Evolutionary conservation across 1,284 basidiomycete species (phyloP).

Genomic region (Cystobasidium slooffiae): DNA sequence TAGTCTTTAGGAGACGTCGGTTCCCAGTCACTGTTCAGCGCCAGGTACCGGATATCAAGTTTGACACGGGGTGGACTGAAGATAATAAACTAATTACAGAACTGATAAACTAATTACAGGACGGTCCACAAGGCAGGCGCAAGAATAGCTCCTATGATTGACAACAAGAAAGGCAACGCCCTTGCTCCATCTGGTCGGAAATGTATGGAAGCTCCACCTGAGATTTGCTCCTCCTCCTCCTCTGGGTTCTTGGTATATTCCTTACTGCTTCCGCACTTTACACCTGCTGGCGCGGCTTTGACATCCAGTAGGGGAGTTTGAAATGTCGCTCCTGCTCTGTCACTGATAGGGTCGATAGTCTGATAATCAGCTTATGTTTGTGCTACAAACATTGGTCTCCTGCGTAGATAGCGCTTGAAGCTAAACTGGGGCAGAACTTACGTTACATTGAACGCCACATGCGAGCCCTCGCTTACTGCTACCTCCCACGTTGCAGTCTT

Average conservation of each 20-base stretch:
- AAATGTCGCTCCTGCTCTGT: slow-evolving; percentile 29
- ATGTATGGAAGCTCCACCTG: not conserved
- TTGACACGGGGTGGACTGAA: too few relatives aligned
- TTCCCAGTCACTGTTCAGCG: too few relatives aligned
- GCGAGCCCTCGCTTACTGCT: slow-evolving; percentile 16
- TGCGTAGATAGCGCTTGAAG: too few relatives aligned
- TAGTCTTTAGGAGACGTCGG: too few relatives aligned
- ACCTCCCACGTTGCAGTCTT: slow-evolving; percentile 27
- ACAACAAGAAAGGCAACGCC: not conserved
- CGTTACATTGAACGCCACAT: slow-evolving; percentile 41
- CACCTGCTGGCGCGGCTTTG: slow-evolving; percentile 3
- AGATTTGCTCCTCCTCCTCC: not conserved
- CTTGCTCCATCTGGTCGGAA: not conserved
- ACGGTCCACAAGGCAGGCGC: not conserved
- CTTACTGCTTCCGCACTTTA: slow-evolving; percentile 27
- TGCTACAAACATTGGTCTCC: too few relatives aligned
- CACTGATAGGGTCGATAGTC: slow-evolving; percentile 8
- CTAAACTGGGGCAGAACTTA: too few relatives aligned
- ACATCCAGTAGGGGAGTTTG: slow-evolving; percentile 33
- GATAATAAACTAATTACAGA: too few relatives aligned
- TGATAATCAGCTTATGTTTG: too few relatives aligned
- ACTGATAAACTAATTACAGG: too few relatives aligned
- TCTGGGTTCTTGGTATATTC: not conserved
- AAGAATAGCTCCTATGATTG: not conserved
- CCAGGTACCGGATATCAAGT: too few relatives aligned